phyloP scores from a whole-genome alignment of 1,284 basidiomycete species.

The Cryptococcus sp. region DNA sequence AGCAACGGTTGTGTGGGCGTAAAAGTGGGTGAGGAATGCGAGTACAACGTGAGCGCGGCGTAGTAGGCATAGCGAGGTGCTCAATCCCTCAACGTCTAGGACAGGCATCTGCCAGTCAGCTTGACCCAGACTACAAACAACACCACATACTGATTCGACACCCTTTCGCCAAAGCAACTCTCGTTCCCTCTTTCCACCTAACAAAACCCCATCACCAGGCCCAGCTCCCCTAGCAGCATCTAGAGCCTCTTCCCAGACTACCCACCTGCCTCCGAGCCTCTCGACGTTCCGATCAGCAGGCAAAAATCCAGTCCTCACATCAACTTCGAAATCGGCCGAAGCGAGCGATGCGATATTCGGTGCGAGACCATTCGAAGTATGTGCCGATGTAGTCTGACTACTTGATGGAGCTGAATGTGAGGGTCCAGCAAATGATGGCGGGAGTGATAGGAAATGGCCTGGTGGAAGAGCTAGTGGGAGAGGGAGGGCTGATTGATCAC shows the following conservation, averaged over 20 bases:
- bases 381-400: slow-evolving; percentile 34
- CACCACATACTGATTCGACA: slow-evolving; percentile 57
- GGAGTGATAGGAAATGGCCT: slow-evolving; percentile 63
- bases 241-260: slow-evolving; percentile 63
- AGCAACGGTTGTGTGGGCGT: slow-evolving; percentile 61
- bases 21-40: slow-evolving; percentile 80
- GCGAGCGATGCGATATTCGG: slow-evolving; percentile 78
- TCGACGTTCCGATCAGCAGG: slow-evolving; percentile 70
- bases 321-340: slow-evolving; percentile 91
- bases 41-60: slow-evolving; percentile 82
- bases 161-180: slow-evolving; percentile 61
- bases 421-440: slow-evolving; percentile 47
- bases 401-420: slow-evolving; percentile 23
- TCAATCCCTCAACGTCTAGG: slow-evolving; percentile 55
- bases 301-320: slow-evolving; percentile 87
- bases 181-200: slow-evolving; percentile 53
- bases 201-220: slow-evolving; percentile 53
- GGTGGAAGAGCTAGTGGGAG: slow-evolving; percentile 45
- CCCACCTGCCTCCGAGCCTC: slow-evolving; percentile 61
- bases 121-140: neutral
- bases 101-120: slow-evolving; percentile 58
- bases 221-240: slow-evolving; percentile 50
- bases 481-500: neutral
- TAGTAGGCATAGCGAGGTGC: slow-evolving; percentile 60
- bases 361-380: slow-evolving; percentile 40